Evolutionary conservation across 176 grass and related monocot species (phyloP), one percentile per base, ranked within the genome.

Genomic region (Puccinellia tenuiflora): DNA sequence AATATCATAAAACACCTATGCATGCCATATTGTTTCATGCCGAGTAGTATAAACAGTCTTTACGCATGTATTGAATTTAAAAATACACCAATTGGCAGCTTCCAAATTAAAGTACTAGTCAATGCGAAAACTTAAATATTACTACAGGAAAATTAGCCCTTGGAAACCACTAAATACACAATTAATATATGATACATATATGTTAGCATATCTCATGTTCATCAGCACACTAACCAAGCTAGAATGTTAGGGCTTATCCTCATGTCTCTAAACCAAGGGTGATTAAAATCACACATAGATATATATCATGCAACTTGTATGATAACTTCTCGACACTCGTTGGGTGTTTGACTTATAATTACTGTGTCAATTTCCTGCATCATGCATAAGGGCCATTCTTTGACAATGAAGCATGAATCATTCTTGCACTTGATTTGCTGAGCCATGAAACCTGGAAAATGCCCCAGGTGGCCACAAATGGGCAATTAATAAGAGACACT

Each of bases 371-470:
- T 74, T 74, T 47, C 81, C 42, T 73, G 25, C 37, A 20, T 83
- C 51, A 73, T 83, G 25, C 4, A 73, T 71, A 45, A 34, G 4
- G 29, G 4, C 22, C 22, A 30, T 60, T 47, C 18, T 73, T 73
- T 70, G 26, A 30, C 6, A 78, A 78, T 45, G 37, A 57, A 60
- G 8, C 9, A 50, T 31, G 25, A 31, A 30, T 20, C 5, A 18
- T 38, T 40, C 5, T 10, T 45, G 15, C 14, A 53, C 31, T 68
- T 70, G 70, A 34, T 1, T 54, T 77, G 60, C 57, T 60, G 50
- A 68, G 35, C 68, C 78, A 56, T 68, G 33, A 30, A 46, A 82
- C 29, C 38, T 57, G 10, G 14, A 81, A 81, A 74, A 55, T 67
- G n/a, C 15, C 21, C 45, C 45, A 74, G 25, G 8, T 50, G 16